Base-by-base conservation (phyloP, 1,284 basidiomycete genomes). In the Ceratobasidium sp. region DNA sequence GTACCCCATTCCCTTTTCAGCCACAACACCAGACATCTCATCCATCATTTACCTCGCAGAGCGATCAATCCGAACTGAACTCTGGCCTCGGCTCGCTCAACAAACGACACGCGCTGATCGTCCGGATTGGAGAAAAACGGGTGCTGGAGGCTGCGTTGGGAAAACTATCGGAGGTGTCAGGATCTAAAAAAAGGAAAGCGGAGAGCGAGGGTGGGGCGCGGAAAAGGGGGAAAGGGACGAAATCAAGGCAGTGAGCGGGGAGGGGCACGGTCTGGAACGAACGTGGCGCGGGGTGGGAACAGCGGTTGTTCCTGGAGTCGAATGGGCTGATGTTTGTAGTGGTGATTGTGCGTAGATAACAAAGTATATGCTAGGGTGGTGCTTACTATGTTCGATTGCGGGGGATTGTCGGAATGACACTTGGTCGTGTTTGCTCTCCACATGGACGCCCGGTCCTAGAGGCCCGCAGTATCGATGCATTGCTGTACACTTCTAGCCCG, bases 81-180 rank as follows among this genome's bases (percentile, higher is more conserved):
- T 31, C 65, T 22, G 54, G n/a, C 11, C 58, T 61, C 58, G 43
- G 29, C 39, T 46, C 46, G 24, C 22, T 29, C 27, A 89, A 89
- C 75, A 86, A 85, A 78, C 84, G 85, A 74, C 85, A 90, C 75
- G 93, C 95, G 0, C 79, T 92, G 8, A 83, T 93, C 51, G 92
- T 96, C 3, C 86, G 94, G 48, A 79, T 93, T 31, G 93, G 93
- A 5, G 94, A 96, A 82, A 95, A 95, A 83, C 83, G 87, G 31
- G 89, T 95, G 24, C 79, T 96, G 59, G 80, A 81, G 11, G 81
- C 81, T 11, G 79, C 83, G 1, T 78, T 86, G 31, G 80, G 82
- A 22, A 4, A 58, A 41, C 48, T 62, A 53, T 73, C 69, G 43
- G 63, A 65, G 29, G 7, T 27, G 0, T 61, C 24, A 41, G 53